Base-by-base conservation (phyloP, 768 basidiomycete genomes). In the Phlegmacium glaucopus region DNA sequence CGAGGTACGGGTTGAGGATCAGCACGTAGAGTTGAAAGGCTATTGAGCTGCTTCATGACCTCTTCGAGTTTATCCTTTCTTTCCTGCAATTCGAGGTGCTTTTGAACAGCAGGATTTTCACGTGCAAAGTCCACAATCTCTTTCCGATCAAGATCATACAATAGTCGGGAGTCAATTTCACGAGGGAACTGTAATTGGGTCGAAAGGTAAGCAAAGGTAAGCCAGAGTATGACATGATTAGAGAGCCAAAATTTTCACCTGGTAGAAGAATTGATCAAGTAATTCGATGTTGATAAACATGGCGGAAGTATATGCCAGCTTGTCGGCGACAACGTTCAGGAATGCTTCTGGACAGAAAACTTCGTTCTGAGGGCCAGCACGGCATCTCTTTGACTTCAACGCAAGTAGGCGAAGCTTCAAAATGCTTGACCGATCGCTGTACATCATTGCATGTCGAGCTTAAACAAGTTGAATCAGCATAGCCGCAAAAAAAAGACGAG, bases 201-300 rank as follows among this genome's bases (percentile, higher is more conserved):
- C 37, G 15, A 39, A 18, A 37, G 38, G n/a, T 26, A 16, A 28
- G 17, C n/a, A 39, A 18, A 37, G 38, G n/a, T 22, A 22, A 22
- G 22, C 22, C 5, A 22, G 22, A 22, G 22, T 22, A 22, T 22
- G 5, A 22, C 3, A 22, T 22, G 5, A 22, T 22, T 22, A 22
- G 22, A 22, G 22, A 22, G 5, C 5, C 22, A 22, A 28, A 13
- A n/a, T 39, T 78, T 37, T 55, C n/a, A 90, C 92, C 76, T 95
- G 92, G 61, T 98, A 96, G 75, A 98, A 98, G 77, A 98, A 99
- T 57, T 97, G 94, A 59, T 96, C 94, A 1, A 98, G 79, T 9
- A 99, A 75, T 64, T 99, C 96, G 49, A 99, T 96, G 70, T 94
- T 96, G 76, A 99, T 96, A 66, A 98, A 98, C 87, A 97, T 92